Conservation (phyloP, 23 red algal genomes). For the Agarophyton chilense region DNA sequence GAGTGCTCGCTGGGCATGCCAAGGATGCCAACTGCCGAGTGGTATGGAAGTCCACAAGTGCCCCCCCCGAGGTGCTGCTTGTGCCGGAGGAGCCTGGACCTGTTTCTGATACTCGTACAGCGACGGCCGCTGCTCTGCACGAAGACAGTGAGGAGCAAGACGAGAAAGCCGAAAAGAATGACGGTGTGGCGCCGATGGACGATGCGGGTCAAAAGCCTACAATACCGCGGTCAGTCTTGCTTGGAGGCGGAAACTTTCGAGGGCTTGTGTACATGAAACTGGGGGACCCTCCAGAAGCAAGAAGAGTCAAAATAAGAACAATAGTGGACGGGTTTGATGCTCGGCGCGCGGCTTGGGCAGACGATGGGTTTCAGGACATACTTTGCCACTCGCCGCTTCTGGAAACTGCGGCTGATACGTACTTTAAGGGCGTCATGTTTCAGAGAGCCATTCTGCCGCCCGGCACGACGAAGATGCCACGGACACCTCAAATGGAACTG, state of each 20-base stretch:
- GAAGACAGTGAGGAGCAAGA: not conserved
- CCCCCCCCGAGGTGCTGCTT: conserved; percentile 46
- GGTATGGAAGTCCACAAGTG: conserved; percentile 55
- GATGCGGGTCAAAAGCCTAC: not conserved
- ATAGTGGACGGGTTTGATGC: conserved; percentile 49
- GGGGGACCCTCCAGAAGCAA: conserved; percentile 65
- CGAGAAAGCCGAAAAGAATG: not conserved
- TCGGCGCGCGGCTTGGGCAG: conserved; percentile 51
- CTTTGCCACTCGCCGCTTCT: conserved; percentile 35
- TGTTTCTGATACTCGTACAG: not conserved
- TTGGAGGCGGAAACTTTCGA: conserved; percentile 65
- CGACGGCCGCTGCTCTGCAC: not conserved
- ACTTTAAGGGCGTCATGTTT: conserved; percentile 55
- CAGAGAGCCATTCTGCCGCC: conserved; percentile 55
- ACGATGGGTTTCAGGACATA: not conserved
- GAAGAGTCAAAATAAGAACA: conserved; percentile 65
- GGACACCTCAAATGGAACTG: conserved; percentile 61
- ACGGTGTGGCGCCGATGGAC: not conserved
- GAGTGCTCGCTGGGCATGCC: conserved; percentile 56
- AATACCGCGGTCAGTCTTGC: not conserved
- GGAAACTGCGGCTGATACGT: conserved; percentile 43
- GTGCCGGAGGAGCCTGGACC: not conserved
- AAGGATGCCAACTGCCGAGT: conserved; percentile 65
- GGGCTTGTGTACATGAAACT: conserved; percentile 62
- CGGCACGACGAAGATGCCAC: conserved; percentile 11